Base-by-base conservation (phyloP, 225 moss, liverwort and hornwort species). In the Anthoceros angustus region DNA sequence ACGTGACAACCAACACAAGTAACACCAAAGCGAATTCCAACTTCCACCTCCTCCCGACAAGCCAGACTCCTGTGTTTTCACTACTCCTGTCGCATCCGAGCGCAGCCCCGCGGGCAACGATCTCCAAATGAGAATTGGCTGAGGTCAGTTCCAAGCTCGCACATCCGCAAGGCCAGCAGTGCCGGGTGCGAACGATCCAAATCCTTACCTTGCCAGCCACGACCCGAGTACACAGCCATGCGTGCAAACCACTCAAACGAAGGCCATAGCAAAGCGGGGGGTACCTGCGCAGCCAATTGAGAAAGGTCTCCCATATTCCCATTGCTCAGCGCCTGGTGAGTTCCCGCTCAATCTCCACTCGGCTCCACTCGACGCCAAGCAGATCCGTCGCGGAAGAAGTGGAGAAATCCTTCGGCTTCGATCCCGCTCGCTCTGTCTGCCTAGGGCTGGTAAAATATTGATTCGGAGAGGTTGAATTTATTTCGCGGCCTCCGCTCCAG, bases 271-370 rank as follows among this genome's bases (percentile, higher is more conserved):
- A 18, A 63, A 26, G n/a, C 39, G 18, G 43, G 18, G 43, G 64
- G 24, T 82, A 94, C 94, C 91, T 91, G 39, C 88, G 85, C 62
- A 98, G 92, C 98, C 98, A 98, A 83, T 92, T 92, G 68, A 92
- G 83, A 74, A 98, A 86, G 45, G 82, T 72, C 62, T 98, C 92
- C 92, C 98, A 98, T 63, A 98, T 77, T 50, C 87, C 86, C 83
- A 92, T 86, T 0, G 55, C 23, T 15, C 8, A 7, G n/a, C 7
- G 18, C 55, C 55, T 20, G 49, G 55, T 23, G 8, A 48, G 12
- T 48, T 1, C 46, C 46, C 46, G 14, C 46, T 48, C 46, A 6
- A 18, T 48, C 18, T 12, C 46, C 3, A 48, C 46, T 12, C 18
- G 3, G 5, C 46, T 18, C 46, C 18, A 2, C 3, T 2, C 46